A percentile compares a stretch with the other conserved stretches of the same genome.
phyloP scores from a whole-genome alignment of 179 eudicot species.

The Nepenthes alata region DNA sequence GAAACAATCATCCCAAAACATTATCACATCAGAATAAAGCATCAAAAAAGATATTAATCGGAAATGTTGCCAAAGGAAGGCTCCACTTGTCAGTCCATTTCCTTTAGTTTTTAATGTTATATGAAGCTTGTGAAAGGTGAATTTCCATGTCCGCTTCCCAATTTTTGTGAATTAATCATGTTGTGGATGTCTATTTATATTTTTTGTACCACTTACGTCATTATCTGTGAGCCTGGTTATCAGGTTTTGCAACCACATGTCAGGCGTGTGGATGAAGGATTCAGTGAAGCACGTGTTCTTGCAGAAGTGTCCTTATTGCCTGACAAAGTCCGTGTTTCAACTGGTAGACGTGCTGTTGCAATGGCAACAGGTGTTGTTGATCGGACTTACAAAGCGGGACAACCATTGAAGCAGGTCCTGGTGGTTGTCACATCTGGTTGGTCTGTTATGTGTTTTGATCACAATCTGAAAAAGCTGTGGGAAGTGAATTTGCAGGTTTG shows the following conservation, averaged over 20 bases:
- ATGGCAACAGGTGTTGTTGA: constrained; percentile 94
- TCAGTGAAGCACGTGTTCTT: constrained; percentile 82
- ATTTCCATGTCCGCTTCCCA: too few species aligned
- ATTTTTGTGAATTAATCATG: too few species aligned
- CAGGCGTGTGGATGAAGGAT: constrained; percentile 95
- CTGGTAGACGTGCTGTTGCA: constrained; percentile 97
- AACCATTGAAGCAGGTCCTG: constrained; percentile 76
- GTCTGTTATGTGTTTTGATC: constrained; percentile 98
- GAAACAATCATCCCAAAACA: too few species aligned
- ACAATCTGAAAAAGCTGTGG: constrained; percentile 94
- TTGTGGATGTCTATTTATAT: not conserved
- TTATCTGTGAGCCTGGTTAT: constrained; percentile 3
- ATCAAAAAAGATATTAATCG: too few species aligned
- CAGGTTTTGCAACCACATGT: constrained; percentile 88
- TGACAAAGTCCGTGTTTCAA: constrained; percentile 80
- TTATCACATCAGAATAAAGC: too few species aligned
- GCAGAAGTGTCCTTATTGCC: constrained; percentile 79
- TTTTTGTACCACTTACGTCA: not conserved
- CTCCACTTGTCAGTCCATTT: too few species aligned
- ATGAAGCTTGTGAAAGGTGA: too few species aligned
- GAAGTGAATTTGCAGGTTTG: constrained; percentile 77
- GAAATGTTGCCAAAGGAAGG: too few species aligned
- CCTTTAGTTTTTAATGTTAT: too few species aligned
- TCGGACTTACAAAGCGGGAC: constrained; percentile 46
- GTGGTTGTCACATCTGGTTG: constrained; percentile 98